Evolutionary conservation across 257 asterid genomes (phyloP), one percentile per base, ranked within the genome.

Genomic region (Ehretia macrophylla): DNA sequence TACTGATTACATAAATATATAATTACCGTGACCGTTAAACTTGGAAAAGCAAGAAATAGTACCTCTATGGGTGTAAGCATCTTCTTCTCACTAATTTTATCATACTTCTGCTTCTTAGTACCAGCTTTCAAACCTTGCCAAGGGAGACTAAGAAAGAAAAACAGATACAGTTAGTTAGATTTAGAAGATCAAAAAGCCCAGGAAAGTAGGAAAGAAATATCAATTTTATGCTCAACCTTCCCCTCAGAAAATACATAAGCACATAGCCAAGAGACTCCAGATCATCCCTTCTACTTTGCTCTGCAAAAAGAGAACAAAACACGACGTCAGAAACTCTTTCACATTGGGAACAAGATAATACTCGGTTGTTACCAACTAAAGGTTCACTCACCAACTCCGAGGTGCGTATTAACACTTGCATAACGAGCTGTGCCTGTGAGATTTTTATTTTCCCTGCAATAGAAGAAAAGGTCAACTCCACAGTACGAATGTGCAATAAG

Each of bases 91-190:
- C 98, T 88, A 75, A 92, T 92, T 73, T 76, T 84, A 77, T 92
- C 98, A 65, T 92, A 92, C 62, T 92, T 92, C 84, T 92, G 98
- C 79, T 92, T 92, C 74, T 92, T 92, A 20, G 97, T 86, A 64
- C 95, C 98, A 66, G 97, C 98, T 81, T 84, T 92, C 71, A 88
- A 67, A 46, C 97, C 98, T 60, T 86, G 97, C 98, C 98, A 91
- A 35, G 97, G 98, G 68, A 92, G 97, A 74, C 98, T 88, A 65
- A 44, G 67, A 35, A 8, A 55, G n/a, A 52, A 45, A 55, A 23
- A 56, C 38, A 47, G 63, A 45, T 58, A 14, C 32, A 52, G 17
- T 16, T 11, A 12, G n/a, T 20, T 14, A 42, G 19, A 44, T 18
- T 27, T 10, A 45, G 14, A 45, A 3, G 49, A 40, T n/a, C 0